A percentile compares a stretch with the other conserved stretches of the same genome.
Conservation (phyloP, 2,329 filamentous ascomycete species). For the Coniochaeta sp. region DNA sequence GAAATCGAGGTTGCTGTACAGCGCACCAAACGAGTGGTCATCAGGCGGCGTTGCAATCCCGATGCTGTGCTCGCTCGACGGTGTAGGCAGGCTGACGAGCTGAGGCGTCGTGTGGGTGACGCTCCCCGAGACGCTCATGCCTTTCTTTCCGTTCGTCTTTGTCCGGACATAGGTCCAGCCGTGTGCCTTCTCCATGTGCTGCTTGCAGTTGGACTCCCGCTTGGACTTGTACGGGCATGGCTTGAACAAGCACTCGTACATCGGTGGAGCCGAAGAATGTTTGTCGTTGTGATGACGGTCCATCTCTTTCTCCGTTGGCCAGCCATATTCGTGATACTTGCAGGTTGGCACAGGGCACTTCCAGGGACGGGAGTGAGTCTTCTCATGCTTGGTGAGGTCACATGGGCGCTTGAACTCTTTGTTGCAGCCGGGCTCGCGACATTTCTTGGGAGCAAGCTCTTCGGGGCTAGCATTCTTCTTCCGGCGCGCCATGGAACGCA, state of each 20-base stretch:
- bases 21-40: slow-evolving; percentile 24
- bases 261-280: slow-evolving; percentile 70
- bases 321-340: slow-evolving; percentile 86
- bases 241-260: slow-evolving; percentile 77
- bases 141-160: slow-evolving; percentile 78
- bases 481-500: slow-evolving; percentile 89
- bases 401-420: slow-evolving; percentile 97
- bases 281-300: slow-evolving; percentile 96
- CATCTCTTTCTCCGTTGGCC: slow-evolving; percentile 96
- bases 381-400: slow-evolving; percentile 95
- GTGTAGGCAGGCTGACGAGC: slow-evolving; percentile 55
- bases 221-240: slow-evolving; percentile 93
- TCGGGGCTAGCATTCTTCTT: slow-evolving; percentile 89
- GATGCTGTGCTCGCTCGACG: slow-evolving; percentile 49
- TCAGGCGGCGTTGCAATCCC: slow-evolving; percentile 51
- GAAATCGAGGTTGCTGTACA: slow-evolving; percentile 33
- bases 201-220: slow-evolving; percentile 75
- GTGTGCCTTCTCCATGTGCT: slow-evolving; percentile 80
- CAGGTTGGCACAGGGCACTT: slow-evolving; percentile 79
- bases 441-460: slow-evolving; percentile 73
- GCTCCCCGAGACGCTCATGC: slow-evolving; percentile 26
- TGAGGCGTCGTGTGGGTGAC: slow-evolving; percentile 48
- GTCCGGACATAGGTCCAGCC: slow-evolving; percentile 65
- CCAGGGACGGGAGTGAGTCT: slow-evolving; percentile 93
- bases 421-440: slow-evolving; percentile 66